phyloP scores from a whole-genome alignment of 2,329 filamentous ascomycete genomes.

The Plenodomus biglobosus region DNA sequence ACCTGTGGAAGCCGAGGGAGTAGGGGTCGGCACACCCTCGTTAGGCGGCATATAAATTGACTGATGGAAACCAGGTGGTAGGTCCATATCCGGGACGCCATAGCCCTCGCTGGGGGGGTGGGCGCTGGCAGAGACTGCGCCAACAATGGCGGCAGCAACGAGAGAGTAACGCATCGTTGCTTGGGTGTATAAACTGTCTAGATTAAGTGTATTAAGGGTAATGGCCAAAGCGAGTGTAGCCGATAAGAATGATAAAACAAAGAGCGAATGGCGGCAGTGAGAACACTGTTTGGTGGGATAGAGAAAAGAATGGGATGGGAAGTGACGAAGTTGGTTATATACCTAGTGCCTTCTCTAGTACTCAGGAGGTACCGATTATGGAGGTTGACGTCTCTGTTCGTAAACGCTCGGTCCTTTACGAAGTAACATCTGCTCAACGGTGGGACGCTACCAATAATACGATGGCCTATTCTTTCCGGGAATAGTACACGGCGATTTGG shows the following conservation, averaged over 20 bases:
- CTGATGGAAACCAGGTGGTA: too few species aligned
- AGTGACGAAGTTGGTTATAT: neutral
- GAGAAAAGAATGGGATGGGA: neutral
- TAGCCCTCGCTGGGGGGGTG: neutral
- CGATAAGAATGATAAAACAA: neutral
- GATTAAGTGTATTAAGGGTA: neutral
- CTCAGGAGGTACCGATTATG: neutral
- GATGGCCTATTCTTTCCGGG: neutral
- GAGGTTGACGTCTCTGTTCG: neutral
- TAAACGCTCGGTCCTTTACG: neutral
- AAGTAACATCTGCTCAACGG: neutral
- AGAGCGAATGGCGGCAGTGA: neutral
- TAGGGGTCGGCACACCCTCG: neutral
- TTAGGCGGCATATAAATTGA: too few species aligned
- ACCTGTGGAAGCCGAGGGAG: neutral
- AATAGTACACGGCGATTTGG: neutral
- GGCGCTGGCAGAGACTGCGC: neutral
- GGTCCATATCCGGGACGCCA: too few species aligned
- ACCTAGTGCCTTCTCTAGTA: neutral
- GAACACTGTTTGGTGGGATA: neutral
- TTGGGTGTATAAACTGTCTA: neutral
- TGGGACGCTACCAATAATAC: neutral
- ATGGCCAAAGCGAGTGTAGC: neutral
- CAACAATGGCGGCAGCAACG: neutral
- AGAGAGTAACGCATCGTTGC: neutral